Evolutionary conservation across 306 rosid species (phyloP).

Genomic region (Quercus berberidifolia): DNA sequence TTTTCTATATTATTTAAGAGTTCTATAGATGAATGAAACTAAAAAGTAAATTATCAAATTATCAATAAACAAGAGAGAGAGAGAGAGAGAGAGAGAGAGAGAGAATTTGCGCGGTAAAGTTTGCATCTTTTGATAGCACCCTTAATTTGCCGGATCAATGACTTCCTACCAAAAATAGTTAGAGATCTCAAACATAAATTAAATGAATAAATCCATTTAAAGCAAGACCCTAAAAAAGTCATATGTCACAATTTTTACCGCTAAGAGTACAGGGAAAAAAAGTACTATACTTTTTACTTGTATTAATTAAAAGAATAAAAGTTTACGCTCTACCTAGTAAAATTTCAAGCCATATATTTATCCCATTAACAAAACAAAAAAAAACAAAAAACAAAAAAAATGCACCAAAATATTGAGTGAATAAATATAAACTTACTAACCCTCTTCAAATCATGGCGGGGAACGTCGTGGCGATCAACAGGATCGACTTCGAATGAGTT

Average conservation of each 20-base stretch:
- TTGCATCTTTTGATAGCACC: neutral
- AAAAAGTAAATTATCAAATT: neutral
- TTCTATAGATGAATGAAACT: neutral
- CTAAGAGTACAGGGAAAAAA: neutral
- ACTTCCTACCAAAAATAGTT: neutral
- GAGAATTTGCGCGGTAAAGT: neutral
- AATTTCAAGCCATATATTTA: neutral
- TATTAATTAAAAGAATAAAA: too few species aligned
- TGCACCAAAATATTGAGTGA: neutral
- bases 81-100: too few species aligned
- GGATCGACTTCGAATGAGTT: constrained; percentile 58
- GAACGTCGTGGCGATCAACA: constrained; percentile 59
- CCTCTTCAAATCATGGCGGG: constrained; percentile 70
- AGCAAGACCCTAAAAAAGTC: neutral
- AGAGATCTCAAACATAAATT: neutral
- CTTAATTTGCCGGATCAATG: neutral
- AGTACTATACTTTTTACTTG: too few species aligned
- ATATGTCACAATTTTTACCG: neutral
- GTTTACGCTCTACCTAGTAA: neutral
- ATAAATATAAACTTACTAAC: constrained; percentile 23
- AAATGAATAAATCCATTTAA: neutral
- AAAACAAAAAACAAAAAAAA: neutral
- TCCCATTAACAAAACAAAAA: neutral
- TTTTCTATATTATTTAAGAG: neutral
- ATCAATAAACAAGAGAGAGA: too few species aligned